phyloP scores from a whole-genome alignment of 169 alveolate genomes.

The Babesia divergens region DNA sequence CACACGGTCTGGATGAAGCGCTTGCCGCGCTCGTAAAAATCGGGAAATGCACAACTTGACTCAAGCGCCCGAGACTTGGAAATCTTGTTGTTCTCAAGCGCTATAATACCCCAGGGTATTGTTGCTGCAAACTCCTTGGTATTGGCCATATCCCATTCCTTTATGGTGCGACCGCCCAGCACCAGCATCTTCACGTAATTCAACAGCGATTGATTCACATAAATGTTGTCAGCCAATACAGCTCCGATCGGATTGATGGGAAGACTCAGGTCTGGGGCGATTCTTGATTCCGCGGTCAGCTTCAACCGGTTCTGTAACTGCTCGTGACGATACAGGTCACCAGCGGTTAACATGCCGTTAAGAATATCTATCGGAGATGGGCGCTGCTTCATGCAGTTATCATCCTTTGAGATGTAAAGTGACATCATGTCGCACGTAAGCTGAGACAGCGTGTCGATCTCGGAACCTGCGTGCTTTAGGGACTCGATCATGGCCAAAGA shows the following conservation, averaged over 20 bases:
- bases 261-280: not conserved
- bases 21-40: conserved; percentile 50
- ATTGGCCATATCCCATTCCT: conserved; percentile 53
- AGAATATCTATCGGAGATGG: conserved; percentile 61
- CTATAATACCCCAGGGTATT: conserved; percentile 58
- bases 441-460: conserved; percentile 43
- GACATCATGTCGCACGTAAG: conserved; percentile 42
- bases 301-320: not conserved
- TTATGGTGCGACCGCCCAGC: conserved; percentile 39
- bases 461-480: conserved; percentile 26
- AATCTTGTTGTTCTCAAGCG: conserved; percentile 46
- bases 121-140: conserved; percentile 55
- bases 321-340: conserved; percentile 63
- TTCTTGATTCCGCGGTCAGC: not conserved
- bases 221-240: conserved; percentile 35
- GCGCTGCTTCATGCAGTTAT: conserved; percentile 29
- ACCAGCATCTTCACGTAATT: conserved; percentile 47
- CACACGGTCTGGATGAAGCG: conserved; percentile 42
- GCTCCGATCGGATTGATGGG: conserved; percentile 15
- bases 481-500: conserved; percentile 37
- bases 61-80: conserved; percentile 31
- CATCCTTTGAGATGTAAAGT: not conserved
- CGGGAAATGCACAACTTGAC: conserved; percentile 41
- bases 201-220: conserved; percentile 34
- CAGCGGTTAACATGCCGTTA: conserved; percentile 58